Evolutionary conservation across 805 yeast species (phyloP).

Genomic region (Suhomyces canberraensis): DNA sequence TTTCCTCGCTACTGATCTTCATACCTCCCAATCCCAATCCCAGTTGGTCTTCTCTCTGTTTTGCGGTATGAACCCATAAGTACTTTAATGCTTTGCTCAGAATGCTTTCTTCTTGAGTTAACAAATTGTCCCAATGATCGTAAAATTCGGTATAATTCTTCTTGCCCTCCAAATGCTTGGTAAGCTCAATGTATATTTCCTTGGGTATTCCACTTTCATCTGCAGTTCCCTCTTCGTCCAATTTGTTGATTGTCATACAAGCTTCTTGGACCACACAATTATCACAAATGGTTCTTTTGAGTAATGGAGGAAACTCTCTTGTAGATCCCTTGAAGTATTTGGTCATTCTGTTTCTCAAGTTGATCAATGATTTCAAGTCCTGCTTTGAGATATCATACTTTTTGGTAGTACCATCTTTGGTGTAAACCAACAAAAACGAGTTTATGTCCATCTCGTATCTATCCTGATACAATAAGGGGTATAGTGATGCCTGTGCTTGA

Average conservation of each 20-base stretch:
- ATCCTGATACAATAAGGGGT: constrained; percentile 75
- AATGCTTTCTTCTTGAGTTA: constrained; percentile 71
- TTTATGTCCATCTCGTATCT: constrained; percentile 68
- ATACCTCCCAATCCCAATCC: constrained; percentile 61
- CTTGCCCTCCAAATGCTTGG: constrained; percentile 46
- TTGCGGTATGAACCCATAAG: constrained; percentile 62
- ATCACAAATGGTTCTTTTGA: constrained; percentile 55
- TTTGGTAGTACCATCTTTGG: constrained; percentile 55
- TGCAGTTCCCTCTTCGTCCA: constrained; percentile 57
- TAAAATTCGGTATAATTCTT: constrained; percentile 52
- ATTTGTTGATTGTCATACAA: constrained; percentile 65
- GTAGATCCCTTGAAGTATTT: constrained; percentile 50
- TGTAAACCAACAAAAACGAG: constrained; percentile 69
- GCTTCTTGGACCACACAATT: constrained; percentile 51
- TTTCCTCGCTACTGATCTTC: constrained; percentile 30
- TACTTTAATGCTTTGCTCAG: constrained; percentile 52
- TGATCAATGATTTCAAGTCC: constrained; percentile 67
- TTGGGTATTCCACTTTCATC: constrained; percentile 51
- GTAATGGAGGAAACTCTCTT: constrained; percentile 51
- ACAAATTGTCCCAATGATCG: constrained; percentile 67
- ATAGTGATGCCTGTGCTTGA: constrained; percentile 82
- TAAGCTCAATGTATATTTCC: constrained; percentile 46
- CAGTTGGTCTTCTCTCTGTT: constrained; percentile 55
- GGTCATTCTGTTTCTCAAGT: constrained; percentile 70
- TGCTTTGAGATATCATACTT: constrained; percentile 49